A percentile compares a stretch with the other conserved stretches of the same genome.
Evolutionary conservation across 2,329 filamentous ascomycete genomes (phyloP).

Genomic region (Fusarium compactum): DNA sequence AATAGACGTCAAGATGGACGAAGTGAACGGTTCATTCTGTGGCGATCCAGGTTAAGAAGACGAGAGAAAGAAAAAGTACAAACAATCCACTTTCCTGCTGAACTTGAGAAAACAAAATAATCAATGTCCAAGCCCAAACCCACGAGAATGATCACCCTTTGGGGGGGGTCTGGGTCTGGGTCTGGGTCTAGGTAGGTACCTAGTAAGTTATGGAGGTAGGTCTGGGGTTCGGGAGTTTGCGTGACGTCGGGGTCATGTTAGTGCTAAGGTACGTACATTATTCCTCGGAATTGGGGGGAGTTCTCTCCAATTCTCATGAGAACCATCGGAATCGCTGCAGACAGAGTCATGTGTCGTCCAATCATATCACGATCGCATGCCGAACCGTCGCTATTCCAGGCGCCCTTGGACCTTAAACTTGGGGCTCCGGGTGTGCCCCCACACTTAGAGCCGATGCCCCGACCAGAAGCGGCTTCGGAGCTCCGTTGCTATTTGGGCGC

Average conservation of each 20-base stretch:
- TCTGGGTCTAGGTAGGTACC: slow-evolving; percentile 17
- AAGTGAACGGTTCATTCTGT: slow-evolving; percentile 39
- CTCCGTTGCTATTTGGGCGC: slow-evolving; percentile 39
- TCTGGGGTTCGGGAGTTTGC: slow-evolving; percentile 42
- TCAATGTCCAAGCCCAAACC: slow-evolving; percentile 5
- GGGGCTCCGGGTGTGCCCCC: slow-evolving; percentile 29
- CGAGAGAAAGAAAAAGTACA: not conserved
- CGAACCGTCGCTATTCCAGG: slow-evolving; percentile 2
- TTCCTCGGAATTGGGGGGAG: slow-evolving; percentile 31
- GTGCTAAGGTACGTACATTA: slow-evolving; percentile 15
- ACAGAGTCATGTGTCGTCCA: slow-evolving; percentile 5
- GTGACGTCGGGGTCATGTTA: slow-evolving; percentile 40
- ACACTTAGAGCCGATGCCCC: slow-evolving; percentile 47
- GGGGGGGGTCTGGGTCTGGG: slow-evolving; percentile 34
- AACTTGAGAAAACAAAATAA: not conserved
- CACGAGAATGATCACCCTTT: slow-evolving; percentile 32
- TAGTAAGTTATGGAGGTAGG: slow-evolving; percentile 1
- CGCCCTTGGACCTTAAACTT: slow-evolving; percentile 1
- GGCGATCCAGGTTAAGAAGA: slow-evolving; percentile 6
- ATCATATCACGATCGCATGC: slow-evolving; percentile 33
- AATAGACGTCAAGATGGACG: slow-evolving; percentile 39
- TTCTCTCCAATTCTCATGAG: slow-evolving; percentile 12
- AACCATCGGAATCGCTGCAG: slow-evolving; percentile 26
- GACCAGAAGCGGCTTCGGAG: slow-evolving; percentile 43
- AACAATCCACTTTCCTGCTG: not conserved